phyloP scores from a whole-genome alignment of 129 eudicot genomes.

The Oenanthe sinensis region DNA sequence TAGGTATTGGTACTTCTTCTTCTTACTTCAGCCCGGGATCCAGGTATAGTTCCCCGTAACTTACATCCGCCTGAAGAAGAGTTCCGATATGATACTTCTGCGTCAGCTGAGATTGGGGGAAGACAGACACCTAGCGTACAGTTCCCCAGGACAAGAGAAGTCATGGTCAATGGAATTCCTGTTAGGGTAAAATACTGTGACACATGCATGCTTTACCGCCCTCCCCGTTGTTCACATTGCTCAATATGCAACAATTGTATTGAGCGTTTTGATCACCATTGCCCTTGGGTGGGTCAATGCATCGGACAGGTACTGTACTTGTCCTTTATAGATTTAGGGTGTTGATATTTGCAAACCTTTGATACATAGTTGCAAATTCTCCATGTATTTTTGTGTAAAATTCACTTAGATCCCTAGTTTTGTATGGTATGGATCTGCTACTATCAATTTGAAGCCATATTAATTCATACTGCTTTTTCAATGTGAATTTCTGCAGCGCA shows the following conservation, averaged over 20 bases:
- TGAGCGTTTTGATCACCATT: slow-evolving; percentile 88
- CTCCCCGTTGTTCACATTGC: slow-evolving; percentile 96
- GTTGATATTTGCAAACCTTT: background rate
- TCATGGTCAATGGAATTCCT: slow-evolving; percentile 78
- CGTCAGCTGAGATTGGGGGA: slow-evolving; percentile 52
- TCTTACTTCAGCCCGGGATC: slow-evolving; percentile 75
- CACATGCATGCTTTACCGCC: slow-evolving; percentile 94
- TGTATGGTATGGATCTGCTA: background rate
- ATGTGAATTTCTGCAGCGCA: slow-evolving; percentile 48
- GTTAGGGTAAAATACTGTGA: slow-evolving; percentile 87
- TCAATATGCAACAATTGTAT: slow-evolving; percentile 93
- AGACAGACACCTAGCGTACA: slow-evolving; percentile 78
- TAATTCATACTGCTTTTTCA: background rate
- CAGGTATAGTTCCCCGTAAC: slow-evolving; percentile 87
- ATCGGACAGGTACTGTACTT: slow-evolving; percentile 55
- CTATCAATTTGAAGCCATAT: background rate
- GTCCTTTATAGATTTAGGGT: background rate
- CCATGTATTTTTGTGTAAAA: background rate
- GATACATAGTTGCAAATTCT: background rate
- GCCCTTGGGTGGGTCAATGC: slow-evolving; percentile 99
- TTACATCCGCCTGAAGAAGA: slow-evolving; percentile 89
- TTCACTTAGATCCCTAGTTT: background rate
- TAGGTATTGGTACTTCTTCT: slow-evolving; percentile 69
- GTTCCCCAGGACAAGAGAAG: slow-evolving; percentile 86
- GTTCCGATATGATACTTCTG: slow-evolving; percentile 45